A percentile compares a stretch with the other conserved stretches of the same genome.
Evolutionary conservation across 306 rosid species (phyloP).

Genomic region (Parietaria judaica): DNA sequence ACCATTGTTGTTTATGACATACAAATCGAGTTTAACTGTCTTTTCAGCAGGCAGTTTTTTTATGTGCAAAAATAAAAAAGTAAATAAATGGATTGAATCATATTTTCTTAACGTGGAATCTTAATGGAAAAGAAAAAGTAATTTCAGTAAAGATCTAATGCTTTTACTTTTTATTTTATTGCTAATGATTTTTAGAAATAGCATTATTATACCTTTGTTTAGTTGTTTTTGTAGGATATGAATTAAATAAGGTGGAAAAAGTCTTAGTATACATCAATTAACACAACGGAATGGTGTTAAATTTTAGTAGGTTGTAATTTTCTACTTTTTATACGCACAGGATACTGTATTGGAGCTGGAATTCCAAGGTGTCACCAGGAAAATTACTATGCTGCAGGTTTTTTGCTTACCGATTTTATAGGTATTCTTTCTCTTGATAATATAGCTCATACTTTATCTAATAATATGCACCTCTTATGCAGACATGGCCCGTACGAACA

Average conservation of each 20-base stretch:
- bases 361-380: constrained; percentile 92
- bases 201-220: too few relatives aligned
- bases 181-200: too few relatives aligned
- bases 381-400: constrained; percentile 98
- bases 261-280: background rate
- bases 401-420: constrained; percentile 11
- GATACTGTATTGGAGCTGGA: constrained; percentile 95
- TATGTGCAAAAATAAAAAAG: background rate
- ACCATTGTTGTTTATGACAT: too few relatives aligned
- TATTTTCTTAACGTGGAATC: too few relatives aligned
- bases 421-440: constrained; percentile 4
- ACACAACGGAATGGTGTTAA: background rate
- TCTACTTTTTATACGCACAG: constrained; percentile 34
- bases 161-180: too few relatives aligned
- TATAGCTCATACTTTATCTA: constrained; percentile 3
- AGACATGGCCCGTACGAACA: constrained; percentile 98
- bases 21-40: too few relatives aligned
- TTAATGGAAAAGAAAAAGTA: too few relatives aligned
- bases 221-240: background rate
- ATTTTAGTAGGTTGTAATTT: constrained; percentile 3
- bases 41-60: background rate
- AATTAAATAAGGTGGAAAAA: background rate
- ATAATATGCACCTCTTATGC: constrained; percentile 19
- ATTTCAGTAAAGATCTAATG: too few relatives aligned
- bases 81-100: too few relatives aligned